Evolutionary conservation across 1,284 basidiomycete genomes (phyloP), one percentile per base, ranked within the genome.

Genomic region (Anthracocystis panici-leucophaei): DNA sequence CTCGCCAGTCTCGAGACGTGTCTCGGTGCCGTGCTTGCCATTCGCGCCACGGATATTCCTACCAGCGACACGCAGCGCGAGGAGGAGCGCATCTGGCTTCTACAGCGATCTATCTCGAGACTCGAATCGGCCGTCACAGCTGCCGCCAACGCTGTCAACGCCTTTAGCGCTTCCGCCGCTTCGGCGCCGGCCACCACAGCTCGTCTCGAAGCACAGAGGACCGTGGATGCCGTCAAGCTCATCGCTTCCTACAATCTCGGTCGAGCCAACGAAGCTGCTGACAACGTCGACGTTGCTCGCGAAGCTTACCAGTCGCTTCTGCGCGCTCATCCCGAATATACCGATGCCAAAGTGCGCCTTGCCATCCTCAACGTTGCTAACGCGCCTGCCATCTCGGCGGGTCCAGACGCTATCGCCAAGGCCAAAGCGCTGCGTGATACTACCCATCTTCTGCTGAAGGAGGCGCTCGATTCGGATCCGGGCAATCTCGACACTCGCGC

Each of bases 291-390:
- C n/a, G 73, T 78, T 27, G 83, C 83, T 20, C 69, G 74, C 16
- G 63, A 79, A 46, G 82, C 82, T 1, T 85, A 82, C 66, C 62
- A 76, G 9, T 78, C 77, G 21, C 66, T 85, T 49, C 58, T 85
- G 23, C 55, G 63, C 20, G 78, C 59, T 27, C 83, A 85, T 51
- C 80, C 83, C n/a, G 83, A 84, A 65, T 85, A 83, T 50, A 79
- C 79, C 14, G 82, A 84, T 51, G 83, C 82, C 50, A 82, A 81
- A 23, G 80, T 83, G 18, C 82, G 83, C n/a, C 69, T 81, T 27
- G 83, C 83, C 0, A 67, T 81, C 50, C 72, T 84, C 51, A 68
- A 82, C 53, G 69, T 74, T 10, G 75, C 75, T 21, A 60, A 74
- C 11, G 57, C 65, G 21, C 65, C 66, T 0, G 56, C 57, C 16